These are phyloP conservation scores for Mesembryanthemum crystallinum DNA, from an alignment of 148 eudicot genomes.

Conservation along the genomic window DNA sequence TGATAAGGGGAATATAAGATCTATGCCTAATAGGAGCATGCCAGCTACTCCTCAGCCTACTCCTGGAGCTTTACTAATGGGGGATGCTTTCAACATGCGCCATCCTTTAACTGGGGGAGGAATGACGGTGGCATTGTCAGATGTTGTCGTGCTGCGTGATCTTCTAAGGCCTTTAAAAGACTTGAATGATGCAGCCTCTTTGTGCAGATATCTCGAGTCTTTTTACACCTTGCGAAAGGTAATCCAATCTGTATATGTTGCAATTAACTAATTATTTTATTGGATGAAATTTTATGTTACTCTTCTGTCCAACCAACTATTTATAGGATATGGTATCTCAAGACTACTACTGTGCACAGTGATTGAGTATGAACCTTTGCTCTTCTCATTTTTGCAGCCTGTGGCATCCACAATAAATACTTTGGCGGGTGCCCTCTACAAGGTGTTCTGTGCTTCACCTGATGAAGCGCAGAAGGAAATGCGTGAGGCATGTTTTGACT, in stretches of 20 bases:
- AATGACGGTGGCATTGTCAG: slow-evolving; percentile 84
- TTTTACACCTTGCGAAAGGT: slow-evolving; percentile 88
- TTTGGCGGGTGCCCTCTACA: slow-evolving; percentile 72
- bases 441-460: slow-evolving; percentile 74
- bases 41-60: slow-evolving; percentile 75
- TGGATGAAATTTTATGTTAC: background rate
- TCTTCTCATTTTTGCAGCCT: slow-evolving; percentile 49
- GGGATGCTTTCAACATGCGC: slow-evolving; percentile 91
- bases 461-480: slow-evolving; percentile 72
- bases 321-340: background rate
- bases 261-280: too few relatives aligned
- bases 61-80: slow-evolving; percentile 78
- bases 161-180: slow-evolving; percentile 62
- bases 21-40: slow-evolving; percentile 81
- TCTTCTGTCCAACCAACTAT: background rate
- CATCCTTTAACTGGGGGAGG: slow-evolving; percentile 93
- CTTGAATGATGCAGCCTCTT: slow-evolving; percentile 48
- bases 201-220: slow-evolving; percentile 61
- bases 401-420: slow-evolving; percentile 77
- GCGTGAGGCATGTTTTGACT: slow-evolving; percentile 71
- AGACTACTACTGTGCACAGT: background rate
- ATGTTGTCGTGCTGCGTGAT: slow-evolving; percentile 58
- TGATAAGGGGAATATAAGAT: slow-evolving; percentile 64
- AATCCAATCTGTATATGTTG: background rate
- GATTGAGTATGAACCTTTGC: background rate